These are phyloP conservation scores for Ogataea haglerorum DNA, from an alignment of 805 yeast genomes.

Conservation along the genomic window DNA sequence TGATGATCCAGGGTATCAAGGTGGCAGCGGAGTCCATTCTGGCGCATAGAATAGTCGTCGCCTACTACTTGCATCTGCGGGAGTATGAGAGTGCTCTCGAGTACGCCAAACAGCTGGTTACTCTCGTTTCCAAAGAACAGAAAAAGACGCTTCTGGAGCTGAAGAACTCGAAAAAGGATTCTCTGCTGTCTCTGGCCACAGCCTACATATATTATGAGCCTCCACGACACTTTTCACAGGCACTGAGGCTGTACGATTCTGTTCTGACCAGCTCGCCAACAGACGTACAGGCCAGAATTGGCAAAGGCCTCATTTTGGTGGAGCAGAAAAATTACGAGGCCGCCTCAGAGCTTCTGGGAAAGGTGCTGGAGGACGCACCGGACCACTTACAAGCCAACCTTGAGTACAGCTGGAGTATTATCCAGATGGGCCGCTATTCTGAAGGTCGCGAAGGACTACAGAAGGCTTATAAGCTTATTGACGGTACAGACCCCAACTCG, in stretches of 20 bases:
- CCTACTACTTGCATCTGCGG: conserved; percentile 54
- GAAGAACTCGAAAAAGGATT: conserved; percentile 50
- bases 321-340: conserved; percentile 56
- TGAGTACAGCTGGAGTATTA: conserved; percentile 77
- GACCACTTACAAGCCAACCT: conserved; percentile 56
- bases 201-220: conserved; percentile 83
- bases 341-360: conserved; percentile 52
- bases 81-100: conserved; percentile 64
- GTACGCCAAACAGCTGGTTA: conserved; percentile 58
- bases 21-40: conserved; percentile 43
- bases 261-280: conserved; percentile 43
- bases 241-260: conserved; percentile 64
- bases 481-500: conserved; percentile 51
- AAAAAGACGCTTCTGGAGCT: conserved; percentile 47
- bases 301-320: conserved; percentile 74
- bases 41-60: conserved; percentile 62
- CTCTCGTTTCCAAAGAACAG: conserved; percentile 46
- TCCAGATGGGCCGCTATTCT: conserved; percentile 47
- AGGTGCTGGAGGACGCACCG: conserved; percentile 48
- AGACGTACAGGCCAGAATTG: conserved; percentile 61
- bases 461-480: conserved; percentile 39
- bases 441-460: conserved; percentile 52
- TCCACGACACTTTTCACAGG: conserved; percentile 80
- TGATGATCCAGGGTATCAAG: conserved; percentile 39
- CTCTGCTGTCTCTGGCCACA: conserved; percentile 66